Evolutionary conservation across 139 green algal genomes (phyloP).

Genomic region (Haematococcus lacustris): DNA sequence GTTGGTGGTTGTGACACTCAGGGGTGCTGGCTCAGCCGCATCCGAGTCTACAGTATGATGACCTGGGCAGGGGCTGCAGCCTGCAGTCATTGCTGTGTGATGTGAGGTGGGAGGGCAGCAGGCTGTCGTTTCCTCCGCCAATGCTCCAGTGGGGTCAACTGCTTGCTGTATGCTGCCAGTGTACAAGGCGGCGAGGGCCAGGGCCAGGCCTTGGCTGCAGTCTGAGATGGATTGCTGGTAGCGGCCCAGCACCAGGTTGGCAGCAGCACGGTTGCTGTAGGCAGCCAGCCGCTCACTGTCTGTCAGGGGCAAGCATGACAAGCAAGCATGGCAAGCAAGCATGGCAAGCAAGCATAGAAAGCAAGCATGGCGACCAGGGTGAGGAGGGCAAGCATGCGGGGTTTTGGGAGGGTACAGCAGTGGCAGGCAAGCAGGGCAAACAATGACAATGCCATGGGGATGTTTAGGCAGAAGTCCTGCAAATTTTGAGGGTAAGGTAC

Average conservation of each 20-base stretch:
- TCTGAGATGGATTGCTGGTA: slow-evolving; percentile 14
- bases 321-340: too few relatives aligned
- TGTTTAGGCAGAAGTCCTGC: background rate
- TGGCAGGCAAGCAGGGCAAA: too few relatives aligned
- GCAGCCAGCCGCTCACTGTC: slow-evolving; percentile 37
- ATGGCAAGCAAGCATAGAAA: too few relatives aligned
- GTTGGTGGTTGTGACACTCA: too few relatives aligned
- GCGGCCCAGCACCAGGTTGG: slow-evolving; percentile 26
- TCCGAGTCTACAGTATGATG: background rate
- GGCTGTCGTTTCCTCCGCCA: background rate
- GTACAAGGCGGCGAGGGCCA: background rate
- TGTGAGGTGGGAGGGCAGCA: background rate
- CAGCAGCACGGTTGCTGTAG: too few relatives aligned
- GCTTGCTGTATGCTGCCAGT: background rate
- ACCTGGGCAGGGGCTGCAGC: background rate
- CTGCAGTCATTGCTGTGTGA: background rate
- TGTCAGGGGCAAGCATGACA: slow-evolving; percentile 19
- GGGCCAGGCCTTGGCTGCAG: slow-evolving; percentile 5
- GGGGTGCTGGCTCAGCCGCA: background rate
- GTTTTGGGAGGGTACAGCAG: background rate
- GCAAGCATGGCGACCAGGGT: too few relatives aligned
- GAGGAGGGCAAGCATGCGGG: background rate
- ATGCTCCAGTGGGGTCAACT: background rate
- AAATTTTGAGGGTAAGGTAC: background rate
- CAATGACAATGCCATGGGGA: background rate